Conservation (phyloP, 192 early-diverging fungal genomes). For the Ambispora gerdemannii region DNA sequence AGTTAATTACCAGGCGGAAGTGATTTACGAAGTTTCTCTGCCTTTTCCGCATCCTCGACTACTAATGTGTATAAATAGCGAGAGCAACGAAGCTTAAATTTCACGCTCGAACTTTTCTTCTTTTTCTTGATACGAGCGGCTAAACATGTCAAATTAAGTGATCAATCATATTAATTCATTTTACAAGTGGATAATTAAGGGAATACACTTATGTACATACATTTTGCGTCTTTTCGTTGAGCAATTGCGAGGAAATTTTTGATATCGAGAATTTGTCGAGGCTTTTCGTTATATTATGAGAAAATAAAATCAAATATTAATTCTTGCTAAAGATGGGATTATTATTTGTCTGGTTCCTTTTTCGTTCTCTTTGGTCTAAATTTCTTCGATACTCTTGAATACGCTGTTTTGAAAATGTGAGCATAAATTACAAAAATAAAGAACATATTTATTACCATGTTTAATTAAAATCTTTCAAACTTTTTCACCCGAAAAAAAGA, state of each 20-base stretch:
- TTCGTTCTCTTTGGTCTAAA: no score
- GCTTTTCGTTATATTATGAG: no score
- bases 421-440: no score
- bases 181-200: neutral
- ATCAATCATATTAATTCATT: neutral
- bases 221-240: conserved; percentile 92
- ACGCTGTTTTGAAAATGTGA: no score
- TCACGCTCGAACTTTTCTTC: conserved; percentile 80
- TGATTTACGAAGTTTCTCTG: conserved; percentile 91
- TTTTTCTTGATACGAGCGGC: conserved; percentile 85
- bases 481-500: no score
- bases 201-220: conserved; percentile 44
- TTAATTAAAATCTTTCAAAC: no score
- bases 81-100: conserved; percentile 99
- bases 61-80: conserved; percentile 97
- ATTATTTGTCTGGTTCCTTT: no score
- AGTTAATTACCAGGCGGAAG: conserved; percentile 78
- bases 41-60: conserved; percentile 92
- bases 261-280: conserved; percentile 97
- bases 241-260: conserved; percentile 97
- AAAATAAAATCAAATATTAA: no score
- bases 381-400: no score
- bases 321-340: no score
- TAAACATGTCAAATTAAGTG: conserved; percentile 27
- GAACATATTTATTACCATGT: no score